Conservation (phyloP, 2,329 filamentous ascomycete species). For the Zelopaecilomyces penicillatus region DNA sequence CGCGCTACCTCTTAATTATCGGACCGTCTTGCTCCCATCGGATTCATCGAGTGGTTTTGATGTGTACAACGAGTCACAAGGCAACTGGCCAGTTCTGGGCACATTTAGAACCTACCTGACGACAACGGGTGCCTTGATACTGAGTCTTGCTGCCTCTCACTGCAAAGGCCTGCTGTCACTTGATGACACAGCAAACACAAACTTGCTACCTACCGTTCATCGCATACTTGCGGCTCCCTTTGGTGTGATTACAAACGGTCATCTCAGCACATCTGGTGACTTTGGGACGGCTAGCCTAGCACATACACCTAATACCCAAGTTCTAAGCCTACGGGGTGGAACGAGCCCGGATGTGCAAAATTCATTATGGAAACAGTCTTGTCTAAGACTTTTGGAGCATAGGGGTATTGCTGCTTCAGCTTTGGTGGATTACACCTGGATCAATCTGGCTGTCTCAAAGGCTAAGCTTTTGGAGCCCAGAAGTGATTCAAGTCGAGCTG, state of each 20-base stretch:
- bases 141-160: conserved; percentile 39
- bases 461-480: conserved; percentile 35
- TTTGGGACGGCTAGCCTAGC: conserved; percentile 28
- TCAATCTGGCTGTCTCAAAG: conserved; percentile 41
- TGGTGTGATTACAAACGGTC: conserved; percentile 30
- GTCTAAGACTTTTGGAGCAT: conserved; percentile 41
- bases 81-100: conserved; percentile 29
- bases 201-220: conserved; percentile 30
- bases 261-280: conserved; percentile 12
- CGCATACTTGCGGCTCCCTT: conserved; percentile 48
- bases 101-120: conserved; percentile 48
- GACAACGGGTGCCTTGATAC: conserved; percentile 44
- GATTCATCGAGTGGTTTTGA: conserved; percentile 9
- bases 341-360: conserved; percentile 27
- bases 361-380: conserved; percentile 41
- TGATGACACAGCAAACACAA: conserved; percentile 33
- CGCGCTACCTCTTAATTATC: conserved; percentile 45
- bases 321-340: conserved; percentile 33
- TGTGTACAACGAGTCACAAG: conserved; percentile 11
- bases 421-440: conserved; percentile 39
- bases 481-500: conserved; percentile 28
- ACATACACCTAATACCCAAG: conserved; percentile 46
- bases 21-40: conserved; percentile 40
- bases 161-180: conserved; percentile 40
- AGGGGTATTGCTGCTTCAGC: conserved; percentile 38